A percentile compares a stretch with the other conserved stretches of the same genome.
Conservation (phyloP, 768 basidiomycete genomes). For the Kwoniella europaea region DNA sequence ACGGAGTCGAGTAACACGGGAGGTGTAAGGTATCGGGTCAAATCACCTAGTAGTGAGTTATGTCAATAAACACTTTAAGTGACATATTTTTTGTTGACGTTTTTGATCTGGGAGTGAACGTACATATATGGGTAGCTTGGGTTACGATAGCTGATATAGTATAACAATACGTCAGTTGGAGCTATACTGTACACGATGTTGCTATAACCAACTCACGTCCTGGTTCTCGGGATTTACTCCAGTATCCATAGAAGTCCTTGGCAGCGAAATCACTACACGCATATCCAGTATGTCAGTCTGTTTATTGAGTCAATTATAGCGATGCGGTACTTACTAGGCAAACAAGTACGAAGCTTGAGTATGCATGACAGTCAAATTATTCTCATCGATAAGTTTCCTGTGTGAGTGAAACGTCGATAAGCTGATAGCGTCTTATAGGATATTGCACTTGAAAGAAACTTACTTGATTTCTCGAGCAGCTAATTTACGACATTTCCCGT, state of each 20-base stretch:
- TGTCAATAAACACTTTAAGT: neutral
- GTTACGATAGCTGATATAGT: constrained; percentile 43
- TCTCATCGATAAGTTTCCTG: constrained; percentile 89
- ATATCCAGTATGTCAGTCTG: neutral
- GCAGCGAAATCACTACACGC: constrained; percentile 21
- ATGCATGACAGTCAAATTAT: constrained; percentile 88
- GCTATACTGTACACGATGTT: neutral
- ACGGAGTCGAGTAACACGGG: constrained; percentile 72
- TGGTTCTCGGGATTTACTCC: constrained; percentile 29
- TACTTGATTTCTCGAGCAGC: constrained; percentile 96
- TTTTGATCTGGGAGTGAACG: neutral
- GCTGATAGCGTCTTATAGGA: too few relatives aligned
- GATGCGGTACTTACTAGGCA: constrained; percentile 33
- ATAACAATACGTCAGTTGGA: neutral
- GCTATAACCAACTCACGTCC: constrained; percentile 24
- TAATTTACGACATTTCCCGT: constrained; percentile 14
- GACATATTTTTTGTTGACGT: neutral
- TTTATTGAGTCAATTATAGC: neutral
- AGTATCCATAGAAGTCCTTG: constrained; percentile 24
- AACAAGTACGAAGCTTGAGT: constrained; percentile 83
- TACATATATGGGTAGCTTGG: constrained; percentile 85
- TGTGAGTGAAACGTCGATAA: constrained; percentile 58
- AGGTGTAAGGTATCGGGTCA: constrained; percentile 93
- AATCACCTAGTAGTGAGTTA: constrained; percentile 58
- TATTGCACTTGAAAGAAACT: neutral